Evolutionary conservation across 192 early-diverging fungal genomes (phyloP).

Genomic region (Coemansia sp.): DNA sequence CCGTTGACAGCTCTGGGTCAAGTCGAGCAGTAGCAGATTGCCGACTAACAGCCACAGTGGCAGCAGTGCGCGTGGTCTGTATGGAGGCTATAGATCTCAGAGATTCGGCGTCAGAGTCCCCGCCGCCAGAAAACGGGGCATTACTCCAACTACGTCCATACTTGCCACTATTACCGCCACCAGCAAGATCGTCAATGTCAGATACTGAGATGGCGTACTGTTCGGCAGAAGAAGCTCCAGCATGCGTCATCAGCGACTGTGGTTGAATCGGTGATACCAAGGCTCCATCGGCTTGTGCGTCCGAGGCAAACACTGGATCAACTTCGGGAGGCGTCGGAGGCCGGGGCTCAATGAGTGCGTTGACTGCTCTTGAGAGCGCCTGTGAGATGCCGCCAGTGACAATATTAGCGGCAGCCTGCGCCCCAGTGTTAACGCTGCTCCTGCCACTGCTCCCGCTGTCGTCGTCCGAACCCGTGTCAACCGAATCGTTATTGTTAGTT

Average conservation of each 20-base stretch:
- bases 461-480: neutral
- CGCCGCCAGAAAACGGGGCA: neutral
- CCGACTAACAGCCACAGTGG: constrained; percentile 24
- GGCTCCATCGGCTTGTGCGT: neutral
- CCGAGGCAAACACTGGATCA: constrained; percentile 37
- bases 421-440: neutral
- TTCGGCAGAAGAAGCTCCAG: neutral
- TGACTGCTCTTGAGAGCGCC: constrained; percentile 45
- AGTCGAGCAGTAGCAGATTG: constrained; percentile 1
- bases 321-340: constrained; percentile 48
- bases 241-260: neutral
- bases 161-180: neutral
- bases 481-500: neutral
- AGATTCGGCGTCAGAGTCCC: constrained; percentile 43
- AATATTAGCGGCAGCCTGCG: neutral
- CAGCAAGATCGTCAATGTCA: constrained; percentile 15
- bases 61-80: constrained; percentile 39
- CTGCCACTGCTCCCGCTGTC: constrained; percentile 11
- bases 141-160: constrained; percentile 13
- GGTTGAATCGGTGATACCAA: neutral
- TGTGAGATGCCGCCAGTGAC: constrained; percentile 32
- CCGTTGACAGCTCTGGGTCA: neutral
- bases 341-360: constrained; percentile 44
- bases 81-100: constrained; percentile 43
- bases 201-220: constrained; percentile 21